These are phyloP conservation scores for Calonectria ilicicola DNA, from an alignment of 2,329 filamentous ascomycete species.

Conservation along the genomic window DNA sequence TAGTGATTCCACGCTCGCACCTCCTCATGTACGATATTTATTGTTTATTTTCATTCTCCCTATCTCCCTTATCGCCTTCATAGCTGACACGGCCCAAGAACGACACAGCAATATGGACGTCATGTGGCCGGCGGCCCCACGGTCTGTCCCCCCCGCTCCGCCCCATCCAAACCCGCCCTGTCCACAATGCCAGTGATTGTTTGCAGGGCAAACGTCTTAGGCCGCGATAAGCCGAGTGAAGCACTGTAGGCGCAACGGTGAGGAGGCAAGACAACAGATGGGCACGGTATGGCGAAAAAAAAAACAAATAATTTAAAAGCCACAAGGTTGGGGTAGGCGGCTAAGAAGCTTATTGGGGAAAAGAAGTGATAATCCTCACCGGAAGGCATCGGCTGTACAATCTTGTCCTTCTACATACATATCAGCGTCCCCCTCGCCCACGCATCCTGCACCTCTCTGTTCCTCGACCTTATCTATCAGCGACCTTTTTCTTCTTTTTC, in stretches of 20 bases:
- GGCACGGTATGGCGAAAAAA: not conserved
- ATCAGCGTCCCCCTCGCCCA: not conserved
- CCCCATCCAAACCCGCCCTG: not conserved
- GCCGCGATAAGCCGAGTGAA: conserved; percentile 47
- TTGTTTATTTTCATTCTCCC: not conserved
- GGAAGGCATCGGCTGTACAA: not conserved
- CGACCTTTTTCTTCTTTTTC: conserved; percentile 11
- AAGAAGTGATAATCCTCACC: not conserved
- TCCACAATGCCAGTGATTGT: conserved; percentile 2
- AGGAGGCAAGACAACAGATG: conserved; percentile 11
- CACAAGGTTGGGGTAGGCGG: not conserved
- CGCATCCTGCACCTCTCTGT: not conserved
- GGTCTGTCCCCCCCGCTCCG: not conserved
- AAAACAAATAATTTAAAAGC: not conserved
- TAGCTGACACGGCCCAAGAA: not conserved
- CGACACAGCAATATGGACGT: conserved; percentile 30
- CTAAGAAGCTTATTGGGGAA: conserved; percentile 18
- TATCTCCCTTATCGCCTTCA: not conserved
- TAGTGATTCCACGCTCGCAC: not conserved
- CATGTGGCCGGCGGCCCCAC: conserved; percentile 35
- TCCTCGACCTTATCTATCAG: conserved; percentile 28
- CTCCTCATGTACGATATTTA: not conserved
- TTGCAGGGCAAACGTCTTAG: conserved; percentile 31
- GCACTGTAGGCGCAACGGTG: not conserved
- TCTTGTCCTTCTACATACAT: conserved; percentile 11